Conservation (phyloP, 495 filamentous ascomycete genomes). For the Penicillium nucicola region DNA sequence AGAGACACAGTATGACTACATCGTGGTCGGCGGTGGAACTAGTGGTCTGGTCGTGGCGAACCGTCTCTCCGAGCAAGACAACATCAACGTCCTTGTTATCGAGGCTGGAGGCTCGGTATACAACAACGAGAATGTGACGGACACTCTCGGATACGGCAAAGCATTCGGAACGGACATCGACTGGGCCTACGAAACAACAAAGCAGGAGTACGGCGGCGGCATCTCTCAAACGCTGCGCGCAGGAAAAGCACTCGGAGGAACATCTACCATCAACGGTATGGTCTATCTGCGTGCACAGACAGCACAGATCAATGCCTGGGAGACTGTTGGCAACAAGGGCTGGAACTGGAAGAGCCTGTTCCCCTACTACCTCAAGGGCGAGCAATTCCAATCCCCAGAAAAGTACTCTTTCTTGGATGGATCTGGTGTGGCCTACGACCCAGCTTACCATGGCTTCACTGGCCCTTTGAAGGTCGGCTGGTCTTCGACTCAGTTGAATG, state of each 20-base stretch:
- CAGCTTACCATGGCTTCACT: slow-evolving; percentile 18
- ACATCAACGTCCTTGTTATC: slow-evolving; percentile 47
- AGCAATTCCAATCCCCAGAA: slow-evolving; percentile 15
- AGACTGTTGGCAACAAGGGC: slow-evolving; percentile 23
- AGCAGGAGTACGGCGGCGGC: slow-evolving; percentile 40
- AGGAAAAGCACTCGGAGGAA: slow-evolving; percentile 52
- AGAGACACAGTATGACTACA: slow-evolving; percentile 36
- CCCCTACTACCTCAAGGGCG: slow-evolving; percentile 28
- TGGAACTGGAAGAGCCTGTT: slow-evolving; percentile 33
- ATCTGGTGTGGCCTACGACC: slow-evolving; percentile 18
- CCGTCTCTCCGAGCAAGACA: slow-evolving; percentile 47
- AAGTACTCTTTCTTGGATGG: slow-evolving; percentile 17
- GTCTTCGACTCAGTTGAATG: slow-evolving; percentile 16
- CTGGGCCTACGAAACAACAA: slow-evolving; percentile 47
- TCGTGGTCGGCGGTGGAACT: slow-evolving; percentile 53
- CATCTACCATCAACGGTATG: slow-evolving; percentile 51
- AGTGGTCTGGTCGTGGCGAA: slow-evolving; percentile 52
- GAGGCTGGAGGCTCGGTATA: slow-evolving; percentile 53
- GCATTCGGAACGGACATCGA: slow-evolving; percentile 46
- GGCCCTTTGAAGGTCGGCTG: slow-evolving; percentile 27
- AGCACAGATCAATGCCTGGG: slow-evolving; percentile 27
- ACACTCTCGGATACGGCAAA: slow-evolving; percentile 34
- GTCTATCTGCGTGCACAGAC: slow-evolving; percentile 20
- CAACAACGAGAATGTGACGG: slow-evolving; percentile 49
- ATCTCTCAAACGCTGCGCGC: slow-evolving; percentile 34